Base-by-base conservation (phyloP, 1,284 basidiomycete species). In the Tausonia pullulans region DNA sequence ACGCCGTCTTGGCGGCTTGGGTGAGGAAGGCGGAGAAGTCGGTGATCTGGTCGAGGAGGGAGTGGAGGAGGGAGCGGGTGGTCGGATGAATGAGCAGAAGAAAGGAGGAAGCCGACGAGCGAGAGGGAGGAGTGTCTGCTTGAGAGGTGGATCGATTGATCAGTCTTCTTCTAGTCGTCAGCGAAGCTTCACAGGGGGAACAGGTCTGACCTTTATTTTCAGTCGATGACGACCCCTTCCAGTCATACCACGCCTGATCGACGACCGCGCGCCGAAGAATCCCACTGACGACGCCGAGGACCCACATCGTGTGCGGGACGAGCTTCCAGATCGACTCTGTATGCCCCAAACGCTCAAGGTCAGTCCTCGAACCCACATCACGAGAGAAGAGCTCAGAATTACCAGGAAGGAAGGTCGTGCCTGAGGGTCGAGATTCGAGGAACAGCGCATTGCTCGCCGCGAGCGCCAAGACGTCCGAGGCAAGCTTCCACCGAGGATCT, bases 251-350 rank as follows among this genome's bases (percentile, higher is more conserved):
- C 10, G 16, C 11, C 39, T 46, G 45, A 4, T 58, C 4, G n/a
- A 58, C 45, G 0, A 58, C n/a, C 4, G 39, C 16, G 0, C 45
- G 39, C 13, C 57, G 43, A 10, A 58, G 43, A 4, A 58, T 16
- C 5, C 49, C 43, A 10, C 43, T 16, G 57, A 58, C 40, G 44
- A 16, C 11, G 44, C 39, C 9, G 43, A 58, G 57, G 16, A 58
- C 57, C 57, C n/a, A 58, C 8, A 27, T 16, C 40, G 57, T 48
- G 3, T 58, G 45, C 8, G 43, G 11, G 8, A 58, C 40, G 43
- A 58, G 57, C n/a, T 14, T 27, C 57, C 57, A 58, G 57, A 58
- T 58, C 11, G 57, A 58, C 16, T 58, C 57, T 58, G 14, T 0
- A 5, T 0, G 56, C 27, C 27, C 27, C 27, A 27, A 27, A 27